Evolutionary conservation across 2,329 filamentous ascomycete species (phyloP).

Genomic region (Aspergillus sp.): DNA sequence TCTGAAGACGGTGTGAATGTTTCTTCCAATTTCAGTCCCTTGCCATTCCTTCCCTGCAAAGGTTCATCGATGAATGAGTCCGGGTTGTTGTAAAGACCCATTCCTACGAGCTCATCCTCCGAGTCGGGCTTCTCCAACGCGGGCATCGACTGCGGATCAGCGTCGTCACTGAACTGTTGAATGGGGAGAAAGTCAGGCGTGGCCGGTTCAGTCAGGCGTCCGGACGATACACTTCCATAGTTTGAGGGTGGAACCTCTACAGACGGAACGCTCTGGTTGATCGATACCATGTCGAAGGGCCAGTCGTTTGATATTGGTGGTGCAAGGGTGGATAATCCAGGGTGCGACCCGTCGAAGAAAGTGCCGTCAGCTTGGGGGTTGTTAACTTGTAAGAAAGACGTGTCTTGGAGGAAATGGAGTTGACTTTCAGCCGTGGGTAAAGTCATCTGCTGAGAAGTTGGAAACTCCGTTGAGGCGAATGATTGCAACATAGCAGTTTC

Average conservation of each 20-base stretch:
- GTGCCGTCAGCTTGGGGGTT: conserved; percentile 28
- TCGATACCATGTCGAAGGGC: conserved; percentile 34
- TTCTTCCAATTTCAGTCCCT: conserved; percentile 78
- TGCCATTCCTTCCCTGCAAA: conserved; percentile 61
- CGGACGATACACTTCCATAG: conserved; percentile 37
- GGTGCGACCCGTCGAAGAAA: conserved; percentile 24
- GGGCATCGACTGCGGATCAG: conserved; percentile 31
- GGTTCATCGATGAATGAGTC: conserved; percentile 59
- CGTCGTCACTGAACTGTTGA: conserved; percentile 31
- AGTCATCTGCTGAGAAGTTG: conserved; percentile 23
- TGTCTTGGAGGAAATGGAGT: conserved; percentile 23
- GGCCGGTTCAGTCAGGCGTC: conserved; percentile 34
- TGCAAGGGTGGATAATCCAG: conserved; percentile 21
- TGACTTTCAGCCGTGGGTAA: conserved; percentile 22
- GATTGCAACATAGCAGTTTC: conserved; percentile 20
- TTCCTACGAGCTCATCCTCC: conserved; percentile 74
- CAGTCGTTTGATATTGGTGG: conserved; percentile 31
- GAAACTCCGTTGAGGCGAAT: conserved; percentile 22
- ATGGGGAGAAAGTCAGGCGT: conserved; percentile 42
- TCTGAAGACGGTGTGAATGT: conserved; percentile 67
- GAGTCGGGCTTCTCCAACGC: conserved; percentile 57
- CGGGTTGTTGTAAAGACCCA: conserved; percentile 77
- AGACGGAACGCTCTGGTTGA: conserved; percentile 32
- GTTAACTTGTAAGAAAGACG: conserved; percentile 23
- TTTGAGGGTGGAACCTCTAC: conserved; percentile 30